Percentiles rank a stretch among this genome's conserved stretches.
These are phyloP conservation scores for Solanum piurae DNA, from an alignment of 257 asterid species.

Conservation along the genomic window DNA sequence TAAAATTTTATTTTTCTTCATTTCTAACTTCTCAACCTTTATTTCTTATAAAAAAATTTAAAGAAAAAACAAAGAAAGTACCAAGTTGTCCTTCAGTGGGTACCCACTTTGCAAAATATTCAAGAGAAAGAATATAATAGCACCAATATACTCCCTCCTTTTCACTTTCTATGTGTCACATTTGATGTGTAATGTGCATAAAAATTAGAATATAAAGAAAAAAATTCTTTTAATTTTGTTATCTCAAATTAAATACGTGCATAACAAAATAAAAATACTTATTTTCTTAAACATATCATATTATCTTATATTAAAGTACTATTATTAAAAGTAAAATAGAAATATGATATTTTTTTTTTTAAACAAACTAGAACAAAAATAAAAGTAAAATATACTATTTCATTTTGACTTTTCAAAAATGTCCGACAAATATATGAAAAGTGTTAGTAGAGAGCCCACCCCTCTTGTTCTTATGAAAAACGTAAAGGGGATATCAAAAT, in stretches of 20 bases:
- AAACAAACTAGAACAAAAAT: background rate
- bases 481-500: fast-evolving
- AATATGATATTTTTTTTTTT: background rate
- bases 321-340: background rate
- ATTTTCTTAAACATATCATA: background rate
- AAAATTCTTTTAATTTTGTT: background rate
- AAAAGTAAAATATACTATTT: background rate
- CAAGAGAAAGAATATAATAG: background rate
- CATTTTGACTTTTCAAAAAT: background rate
- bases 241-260: background rate
- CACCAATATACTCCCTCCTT: background rate
- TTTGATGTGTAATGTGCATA: background rate
- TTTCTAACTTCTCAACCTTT: background rate
- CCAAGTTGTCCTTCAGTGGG: background rate
- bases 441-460: background rate
- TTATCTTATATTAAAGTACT: background rate
- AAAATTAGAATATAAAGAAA: background rate
- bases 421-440: background rate
- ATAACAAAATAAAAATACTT: background rate
- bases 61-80: background rate
- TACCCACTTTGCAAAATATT: background rate
- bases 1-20: background rate
- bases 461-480: background rate
- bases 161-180: background rate
- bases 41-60: no score